Percentiles rank a stretch among this genome's conserved stretches.
These are phyloP conservation scores for Alternaria rosae DNA, from an alignment of 2,329 filamentous ascomycete genomes.

Conservation along the genomic window DNA sequence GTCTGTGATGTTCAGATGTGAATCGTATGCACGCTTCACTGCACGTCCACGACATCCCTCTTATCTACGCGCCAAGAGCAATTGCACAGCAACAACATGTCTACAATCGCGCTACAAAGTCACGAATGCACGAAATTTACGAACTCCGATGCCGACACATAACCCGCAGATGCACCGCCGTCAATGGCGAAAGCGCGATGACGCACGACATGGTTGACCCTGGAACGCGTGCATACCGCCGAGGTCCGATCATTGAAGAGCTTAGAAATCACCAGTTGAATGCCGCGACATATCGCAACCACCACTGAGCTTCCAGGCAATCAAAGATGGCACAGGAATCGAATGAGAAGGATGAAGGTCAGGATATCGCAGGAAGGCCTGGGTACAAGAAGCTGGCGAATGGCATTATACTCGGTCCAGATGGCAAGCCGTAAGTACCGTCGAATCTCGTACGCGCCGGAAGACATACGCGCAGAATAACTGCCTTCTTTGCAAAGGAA, in stretches of 20 bases:
- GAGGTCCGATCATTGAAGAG: conserved; percentile 20
- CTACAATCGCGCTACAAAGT: background rate
- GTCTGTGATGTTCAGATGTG: background rate
- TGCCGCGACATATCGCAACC: conserved; percentile 1
- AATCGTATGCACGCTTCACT: background rate
- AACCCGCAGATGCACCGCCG: background rate
- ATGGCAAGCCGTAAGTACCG: conserved; percentile 79
- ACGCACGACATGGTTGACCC: conserved; percentile 17
- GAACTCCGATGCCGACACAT: background rate
- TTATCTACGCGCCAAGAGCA: conserved; percentile 2
- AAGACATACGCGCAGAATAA: background rate
- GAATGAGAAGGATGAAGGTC: conserved; percentile 32
- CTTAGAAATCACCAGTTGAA: conserved; percentile 29
- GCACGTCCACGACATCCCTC: background rate
- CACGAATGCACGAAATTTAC: background rate
- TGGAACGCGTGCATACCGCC: conserved; percentile 12
- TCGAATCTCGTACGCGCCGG: conserved; percentile 23
- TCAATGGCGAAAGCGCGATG: background rate
- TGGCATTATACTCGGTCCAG: conserved; percentile 77
- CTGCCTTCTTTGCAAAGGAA: background rate
- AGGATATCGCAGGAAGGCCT: conserved; percentile 34
- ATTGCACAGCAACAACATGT: background rate
- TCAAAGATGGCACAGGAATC: conserved; percentile 32
- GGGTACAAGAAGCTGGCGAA: conserved; percentile 67
- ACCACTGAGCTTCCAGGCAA: background rate